phyloP scores from a whole-genome alignment of 306 rosid genomes.

The Aeschynomene evenia region DNA sequence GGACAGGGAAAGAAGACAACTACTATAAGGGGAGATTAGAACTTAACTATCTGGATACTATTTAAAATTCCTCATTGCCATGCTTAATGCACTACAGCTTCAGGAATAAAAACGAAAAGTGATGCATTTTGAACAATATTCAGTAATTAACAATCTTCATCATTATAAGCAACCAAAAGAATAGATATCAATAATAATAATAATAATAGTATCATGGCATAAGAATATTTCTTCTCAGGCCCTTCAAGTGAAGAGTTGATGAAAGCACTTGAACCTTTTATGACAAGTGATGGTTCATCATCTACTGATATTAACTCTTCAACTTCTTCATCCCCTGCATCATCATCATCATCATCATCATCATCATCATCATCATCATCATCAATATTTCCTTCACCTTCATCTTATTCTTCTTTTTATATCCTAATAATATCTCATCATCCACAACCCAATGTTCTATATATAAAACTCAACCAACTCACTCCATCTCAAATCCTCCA shows the following conservation, averaged over 20 bases:
- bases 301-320: conserved; percentile 1
- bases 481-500: conserved; percentile 62
- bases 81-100: too few relatives aligned
- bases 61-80: too few relatives aligned
- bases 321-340: not conserved
- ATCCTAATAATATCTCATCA: conserved; percentile 32
- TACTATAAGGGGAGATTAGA: too few relatives aligned
- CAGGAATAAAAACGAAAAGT: too few relatives aligned
- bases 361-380: not conserved
- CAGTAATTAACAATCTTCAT: too few relatives aligned
- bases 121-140: too few relatives aligned
- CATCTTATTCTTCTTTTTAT: conserved; percentile 24
- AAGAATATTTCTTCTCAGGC: conserved; percentile 35
- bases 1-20: too few relatives aligned
- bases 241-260: conserved; percentile 54
- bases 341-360: not conserved
- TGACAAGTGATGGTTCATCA: conserved; percentile 49
- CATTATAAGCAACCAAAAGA: too few relatives aligned
- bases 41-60: too few relatives aligned
- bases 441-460: conserved; percentile 35
- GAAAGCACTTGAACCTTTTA: conserved; percentile 67
- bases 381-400: not conserved
- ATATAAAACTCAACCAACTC: conserved; percentile 58
- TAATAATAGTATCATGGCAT: conserved; percentile 19
- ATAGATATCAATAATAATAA: too few relatives aligned